Base-by-base conservation (phyloP, 257 asterid genomes). In the Plantago ovata region DNA sequence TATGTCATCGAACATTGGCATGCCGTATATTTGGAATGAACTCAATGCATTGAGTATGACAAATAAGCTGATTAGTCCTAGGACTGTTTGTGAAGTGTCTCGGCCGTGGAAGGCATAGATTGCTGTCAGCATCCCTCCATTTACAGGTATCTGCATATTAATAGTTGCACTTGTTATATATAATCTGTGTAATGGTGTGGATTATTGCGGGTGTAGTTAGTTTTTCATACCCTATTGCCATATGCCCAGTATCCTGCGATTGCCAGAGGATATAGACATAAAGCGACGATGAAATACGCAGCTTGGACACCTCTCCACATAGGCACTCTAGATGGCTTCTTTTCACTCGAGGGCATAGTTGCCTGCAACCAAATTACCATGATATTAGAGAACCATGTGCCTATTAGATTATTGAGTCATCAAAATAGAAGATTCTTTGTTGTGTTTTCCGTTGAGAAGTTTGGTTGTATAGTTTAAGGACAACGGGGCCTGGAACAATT, bases 271-370 rank as follows among this genome's bases (percentile, higher is more conserved):
- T 81, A 91, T 13, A 91, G 61, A 62, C 98, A 91, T 66, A 68
- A n/a, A 6, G 98, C 96, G 15, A 91, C 69, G 2, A 87, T 53
- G 0, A 65, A 1, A 54, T 91, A 91, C 6, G 98, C 83, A 7
- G 48, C 76, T 70, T 82, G 81, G 6, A 91, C 94, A 13, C 96
- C 98, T 61, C 77, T 80, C 98, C 98, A 91, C 98, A 91, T 91
- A 12, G 98, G 94, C 13, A 87, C 77, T 43, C 83, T 62, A 0
- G 98, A 87, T 53, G 98, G 98, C 45, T 85, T 94, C 71, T 91
- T 91, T 77, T 91, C 98, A 51, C 66, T 77, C 0, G 98, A 91
- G 10, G 98, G 96, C 98, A 91, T 91, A 1, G 98, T 91, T 1
- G 95, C 96, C 96, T 91, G 79, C 32, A 48, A 6, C 12, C 45